Base-by-base conservation (phyloP, 345 rosid genomes). In the Boechera divaricarpa region DNA sequence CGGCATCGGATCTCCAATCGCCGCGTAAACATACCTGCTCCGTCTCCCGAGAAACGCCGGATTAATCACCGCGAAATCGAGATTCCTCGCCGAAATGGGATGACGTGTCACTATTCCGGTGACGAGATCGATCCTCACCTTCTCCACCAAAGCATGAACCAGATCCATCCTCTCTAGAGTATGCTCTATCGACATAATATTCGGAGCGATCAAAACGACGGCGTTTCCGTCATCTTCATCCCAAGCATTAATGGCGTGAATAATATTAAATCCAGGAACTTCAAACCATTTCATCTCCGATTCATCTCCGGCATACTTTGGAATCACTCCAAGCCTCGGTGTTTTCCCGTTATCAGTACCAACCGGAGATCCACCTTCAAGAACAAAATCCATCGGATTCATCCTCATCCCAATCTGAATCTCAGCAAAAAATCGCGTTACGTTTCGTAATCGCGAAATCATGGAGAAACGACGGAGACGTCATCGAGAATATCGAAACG, bases 211-310 rank as follows among this genome's bases (percentile, higher is more conserved):
- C 62, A 80, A 60, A 11, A 72, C 77, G 36, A 80, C 3, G 0
- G 70, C 3, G 56, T 72, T 31, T 5, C 83, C 83, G 3, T 76
- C 78, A 15, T 80, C 83, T 66, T 80, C 83, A 28, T 80, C 83
- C 83, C 83, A 80, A 39, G 83, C 83, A 24, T 80, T 80, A 28
- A 80, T 76, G 31, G 83, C 78, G 78, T 80, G 83, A 7, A 80
- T 67, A 26, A 76, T 76, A 24, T 80, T 80, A 18, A 80, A 76
- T 4, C 83, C 83, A 26, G 83, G 83, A 15, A 80, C 80, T 3
- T 80, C 83, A 2, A 80, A 80, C 83, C 83, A 80, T 48, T 36
- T 80, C 78, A 80, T 80, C 77, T 80, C 74, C 55, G 83, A 76
- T 16, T 80, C 80, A 56, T 72, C 77, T 24, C 11, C 70, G n/a